Evolutionary conservation across 139 green algal genomes (phyloP).

Genomic region (Asterochloris sp.): DNA sequence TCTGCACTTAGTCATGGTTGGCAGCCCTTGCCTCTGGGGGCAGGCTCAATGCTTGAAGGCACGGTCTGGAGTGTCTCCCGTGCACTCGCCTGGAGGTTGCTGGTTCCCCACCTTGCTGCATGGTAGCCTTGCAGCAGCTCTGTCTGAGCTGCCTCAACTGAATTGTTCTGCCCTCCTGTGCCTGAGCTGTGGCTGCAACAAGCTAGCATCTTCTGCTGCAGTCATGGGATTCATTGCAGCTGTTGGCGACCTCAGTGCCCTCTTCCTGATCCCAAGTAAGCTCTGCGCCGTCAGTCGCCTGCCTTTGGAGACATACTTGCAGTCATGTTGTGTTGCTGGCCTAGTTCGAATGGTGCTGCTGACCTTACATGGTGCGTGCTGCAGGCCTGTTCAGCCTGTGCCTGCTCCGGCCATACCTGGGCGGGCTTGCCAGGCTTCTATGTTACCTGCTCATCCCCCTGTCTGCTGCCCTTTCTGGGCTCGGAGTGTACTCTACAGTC

Average conservation of each 20-base stretch:
- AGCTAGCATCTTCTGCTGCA: too few species aligned
- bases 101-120: too few species aligned
- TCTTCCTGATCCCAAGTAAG: slow-evolving; percentile 32
- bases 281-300: neutral
- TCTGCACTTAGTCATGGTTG: too few species aligned
- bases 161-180: neutral
- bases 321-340: too few species aligned
- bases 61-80: too few species aligned
- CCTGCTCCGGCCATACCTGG: slow-evolving; percentile 11
- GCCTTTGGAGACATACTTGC: neutral
- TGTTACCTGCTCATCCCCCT: slow-evolving; percentile 19
- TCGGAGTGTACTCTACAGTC: slow-evolving; percentile 25
- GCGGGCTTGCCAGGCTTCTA: neutral
- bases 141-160: too few species aligned
- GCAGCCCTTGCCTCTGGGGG: too few species aligned
- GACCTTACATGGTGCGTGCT: neutral
- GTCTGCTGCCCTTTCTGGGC: slow-evolving; percentile 15
- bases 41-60: too few species aligned
- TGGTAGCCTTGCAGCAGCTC: too few species aligned
- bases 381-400: slow-evolving; percentile 4
- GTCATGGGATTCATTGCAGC: slow-evolving; percentile 37
- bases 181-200: neutral
- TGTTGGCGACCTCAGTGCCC: slow-evolving; percentile 31
- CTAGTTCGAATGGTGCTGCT: neutral
- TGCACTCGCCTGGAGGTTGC: too few species aligned